Base-by-base conservation (phyloP, 331 rosid species). In the Ulmus americana region DNA sequence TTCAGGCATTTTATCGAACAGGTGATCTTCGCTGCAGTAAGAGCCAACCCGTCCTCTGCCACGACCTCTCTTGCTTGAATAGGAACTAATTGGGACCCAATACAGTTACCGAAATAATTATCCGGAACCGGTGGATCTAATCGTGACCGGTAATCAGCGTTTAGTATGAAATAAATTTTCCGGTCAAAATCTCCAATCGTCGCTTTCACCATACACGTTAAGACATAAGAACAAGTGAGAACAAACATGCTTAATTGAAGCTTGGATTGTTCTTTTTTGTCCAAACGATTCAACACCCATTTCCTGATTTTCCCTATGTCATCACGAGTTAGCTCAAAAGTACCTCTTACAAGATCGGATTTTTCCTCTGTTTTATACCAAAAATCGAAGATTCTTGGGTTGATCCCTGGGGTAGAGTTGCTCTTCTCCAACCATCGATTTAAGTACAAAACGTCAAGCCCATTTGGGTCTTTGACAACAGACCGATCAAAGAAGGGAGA, bases 101-200 rank as follows among this genome's bases (percentile, higher is more conserved):
- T 1, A 2, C 85, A 82, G 28, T 89, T 86, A 0, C 95, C 95
- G 15, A 89, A 86, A 73, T 84, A 89, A 2, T 70, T 75, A 6
- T 65, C 9, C 0, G 85, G 88, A 15, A 75, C 5, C 0, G 67
- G 80, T 6, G 76, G 77, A 2, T 69, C 75, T 39, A 81, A 65
- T 1, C 83, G 83, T 40, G 14, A 2, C 70, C 92, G 70, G 42
- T 62, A 79, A 46, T 84, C 83, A 6, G 78, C 67, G 6, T 13
- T 41, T 18, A 84, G 7, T 3, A 11, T 67, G 8, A 82, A 1
- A 0, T 10, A 0, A 13, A 63, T 40, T 13, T 6, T 62, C 2
- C 46, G 51, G 49, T 28, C 35, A 2, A 28, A 28, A 28, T 40
- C 61, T 45, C 58, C 20, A 0, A 12, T 57, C 41, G 41, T 65